These are phyloP conservation scores for Lichenothelia convexa DNA, from an alignment of 495 filamentous ascomycete genomes.

Conservation along the genomic window DNA sequence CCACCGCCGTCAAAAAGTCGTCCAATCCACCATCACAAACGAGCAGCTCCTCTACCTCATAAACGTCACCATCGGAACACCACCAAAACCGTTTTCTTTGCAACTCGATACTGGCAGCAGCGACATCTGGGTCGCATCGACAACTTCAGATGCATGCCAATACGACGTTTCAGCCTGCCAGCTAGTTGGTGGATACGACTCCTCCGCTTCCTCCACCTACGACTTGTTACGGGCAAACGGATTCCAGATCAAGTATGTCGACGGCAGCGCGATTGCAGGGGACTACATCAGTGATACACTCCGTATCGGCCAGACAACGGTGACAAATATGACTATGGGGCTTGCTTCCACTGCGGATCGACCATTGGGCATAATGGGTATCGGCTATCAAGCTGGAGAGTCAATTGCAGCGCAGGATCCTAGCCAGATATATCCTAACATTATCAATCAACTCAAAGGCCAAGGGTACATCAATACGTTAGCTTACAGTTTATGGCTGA, in stretches of 20 bases:
- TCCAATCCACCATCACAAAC: slow-evolving; percentile 22
- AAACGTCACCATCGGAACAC: slow-evolving; percentile 27
- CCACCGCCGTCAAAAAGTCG: too few species aligned
- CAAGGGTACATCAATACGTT: slow-evolving; percentile 55
- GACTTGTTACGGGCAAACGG: slow-evolving; percentile 49
- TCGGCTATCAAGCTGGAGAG: slow-evolving; percentile 75
- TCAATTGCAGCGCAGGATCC: slow-evolving; percentile 48
- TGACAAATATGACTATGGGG: slow-evolving; percentile 65
- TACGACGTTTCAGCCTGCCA: slow-evolving; percentile 14
- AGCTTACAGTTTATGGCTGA: slow-evolving; percentile 80
- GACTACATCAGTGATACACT: slow-evolving; percentile 75
- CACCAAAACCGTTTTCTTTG: slow-evolving; percentile 23
- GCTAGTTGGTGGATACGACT: slow-evolving; percentile 28
- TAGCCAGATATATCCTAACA: slow-evolving; percentile 49
- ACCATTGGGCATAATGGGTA: slow-evolving; percentile 66
- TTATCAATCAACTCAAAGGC: slow-evolving; percentile 55
- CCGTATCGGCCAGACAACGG: slow-evolving; percentile 38
- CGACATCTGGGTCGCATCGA: slow-evolving; percentile 74
- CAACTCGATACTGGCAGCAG: slow-evolving; percentile 49
- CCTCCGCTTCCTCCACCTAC: slow-evolving; percentile 66
- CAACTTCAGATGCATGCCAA: slow-evolving; percentile 40
- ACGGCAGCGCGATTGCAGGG: slow-evolving; percentile 61
- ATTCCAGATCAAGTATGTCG: slow-evolving; percentile 87
- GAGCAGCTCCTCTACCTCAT: slow-evolving; percentile 28
- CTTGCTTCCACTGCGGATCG: slow-evolving; percentile 61